Conservation (phyloP, 2,329 filamentous ascomycete species). For the Aspergillus jensenii region DNA sequence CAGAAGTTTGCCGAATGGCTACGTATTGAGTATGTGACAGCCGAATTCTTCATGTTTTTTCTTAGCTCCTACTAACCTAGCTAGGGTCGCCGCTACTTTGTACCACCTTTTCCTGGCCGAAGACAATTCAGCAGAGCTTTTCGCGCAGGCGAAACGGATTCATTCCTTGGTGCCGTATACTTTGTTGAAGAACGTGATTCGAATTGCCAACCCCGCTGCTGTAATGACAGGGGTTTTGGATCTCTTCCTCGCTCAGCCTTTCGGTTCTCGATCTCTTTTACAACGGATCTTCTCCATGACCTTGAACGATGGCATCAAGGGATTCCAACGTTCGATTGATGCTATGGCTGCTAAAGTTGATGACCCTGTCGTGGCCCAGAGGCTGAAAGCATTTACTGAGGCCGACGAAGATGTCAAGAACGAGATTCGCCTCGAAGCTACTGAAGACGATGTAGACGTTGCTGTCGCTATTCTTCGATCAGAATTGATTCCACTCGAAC, state of each 20-base stretch:
- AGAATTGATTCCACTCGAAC: constrained; percentile 69
- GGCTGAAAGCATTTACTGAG: constrained; percentile 77
- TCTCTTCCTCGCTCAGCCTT: constrained; percentile 92
- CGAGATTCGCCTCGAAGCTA: constrained; percentile 71
- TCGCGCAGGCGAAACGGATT: constrained; percentile 89
- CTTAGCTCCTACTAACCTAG: constrained; percentile 12
- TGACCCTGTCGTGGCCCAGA: constrained; percentile 75
- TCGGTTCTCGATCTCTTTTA: constrained; percentile 83
- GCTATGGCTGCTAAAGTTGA: constrained; percentile 72
- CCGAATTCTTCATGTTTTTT: neutral
- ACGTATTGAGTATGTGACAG: constrained; percentile 68
- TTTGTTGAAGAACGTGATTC: constrained; percentile 92
- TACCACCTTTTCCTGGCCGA: constrained; percentile 97
- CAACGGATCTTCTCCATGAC: constrained; percentile 94
- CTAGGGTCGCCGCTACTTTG: constrained; percentile 80
- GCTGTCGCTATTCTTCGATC: constrained; percentile 82
- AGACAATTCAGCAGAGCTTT: constrained; percentile 95
- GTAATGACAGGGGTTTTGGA: constrained; percentile 97
- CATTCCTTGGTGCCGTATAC: constrained; percentile 93
- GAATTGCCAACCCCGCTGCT: constrained; percentile 91
- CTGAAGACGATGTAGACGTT: constrained; percentile 73
- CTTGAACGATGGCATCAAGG: constrained; percentile 83
- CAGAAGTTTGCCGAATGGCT: constrained; percentile 99
- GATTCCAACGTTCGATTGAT: constrained; percentile 85
- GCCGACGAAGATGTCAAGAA: constrained; percentile 73